A percentile compares a stretch with the other conserved stretches of the same genome.
These are phyloP conservation scores for Globisporangium parvum DNA, from an alignment of 352 stramenopile genomes.

Conservation along the genomic window DNA sequence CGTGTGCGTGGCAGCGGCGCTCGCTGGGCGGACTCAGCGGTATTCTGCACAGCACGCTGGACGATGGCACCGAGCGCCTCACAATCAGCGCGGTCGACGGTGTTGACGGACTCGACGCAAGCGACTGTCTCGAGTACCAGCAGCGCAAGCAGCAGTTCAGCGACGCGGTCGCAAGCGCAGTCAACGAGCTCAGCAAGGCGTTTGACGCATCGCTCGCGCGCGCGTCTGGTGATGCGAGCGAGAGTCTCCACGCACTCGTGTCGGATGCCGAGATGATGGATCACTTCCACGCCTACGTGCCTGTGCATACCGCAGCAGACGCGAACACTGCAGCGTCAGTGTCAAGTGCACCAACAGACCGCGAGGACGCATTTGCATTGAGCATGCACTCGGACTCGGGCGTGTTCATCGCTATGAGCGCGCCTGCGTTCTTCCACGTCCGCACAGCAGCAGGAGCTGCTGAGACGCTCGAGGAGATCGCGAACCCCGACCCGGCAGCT, in stretches of 20 bases:
- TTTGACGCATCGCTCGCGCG: conserved; percentile 6
- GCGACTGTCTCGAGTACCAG: conserved; percentile 12
- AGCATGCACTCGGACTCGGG: conserved; percentile 19
- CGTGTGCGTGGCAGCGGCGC: conserved; percentile 5
- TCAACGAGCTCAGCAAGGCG: conserved; percentile 8
- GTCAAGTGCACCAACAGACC: no score
- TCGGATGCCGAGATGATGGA: conserved; percentile 11
- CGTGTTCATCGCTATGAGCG: conserved; percentile 19
- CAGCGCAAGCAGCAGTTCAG: conserved; percentile 12
- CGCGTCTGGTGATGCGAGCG: background rate
- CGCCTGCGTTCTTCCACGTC: conserved; percentile 15
- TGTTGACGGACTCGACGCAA: conserved; percentile 4
- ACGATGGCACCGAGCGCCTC: conserved; percentile 17
- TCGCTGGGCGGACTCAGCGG: background rate
- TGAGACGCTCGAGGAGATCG: conserved; percentile 1
- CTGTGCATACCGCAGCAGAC: background rate
- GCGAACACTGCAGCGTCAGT: no score
- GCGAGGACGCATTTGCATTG: conserved; percentile 7
- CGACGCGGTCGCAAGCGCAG: conserved; percentile 5
- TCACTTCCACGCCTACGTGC: conserved; percentile 20
- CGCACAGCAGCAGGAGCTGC: no score
- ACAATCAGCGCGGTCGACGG: conserved; percentile 13
- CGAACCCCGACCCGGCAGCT: conserved; percentile 12
- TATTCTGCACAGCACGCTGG: conserved; percentile 10
- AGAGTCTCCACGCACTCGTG: conserved; percentile 10